Base-by-base conservation (phyloP, 108 stramenopile genomes). In the Nitzschia putrida region DNA sequence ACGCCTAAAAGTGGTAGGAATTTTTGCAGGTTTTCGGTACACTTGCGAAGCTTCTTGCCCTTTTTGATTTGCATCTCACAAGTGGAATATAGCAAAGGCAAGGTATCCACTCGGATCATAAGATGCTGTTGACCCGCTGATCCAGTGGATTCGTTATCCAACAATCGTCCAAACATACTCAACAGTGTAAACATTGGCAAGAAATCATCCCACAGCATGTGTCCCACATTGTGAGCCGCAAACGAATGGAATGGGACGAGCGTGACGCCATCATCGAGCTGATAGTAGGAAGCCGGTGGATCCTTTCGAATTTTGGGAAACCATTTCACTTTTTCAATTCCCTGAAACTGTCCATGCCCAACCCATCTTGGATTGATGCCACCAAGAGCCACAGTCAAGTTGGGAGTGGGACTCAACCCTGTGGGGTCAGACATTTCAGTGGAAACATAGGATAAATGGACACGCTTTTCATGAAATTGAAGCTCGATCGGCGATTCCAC, bases 141-240 rank as follows among this genome's bases (percentile, higher is more conserved):
- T 38, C 20, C 63, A 22, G 22, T 29, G 21, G 13, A 21, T 23
- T 20, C 38, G 14, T 20, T 26, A 14, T 18, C 34, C 68, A 67
- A 37, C 10, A 68, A 21, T 23, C 23, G 74, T 16, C 74, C 74
- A 77, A 87, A 87, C 11, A 79, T 69, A 24, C 57, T 39, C 53
- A 84, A 39, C 11, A 87, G 72, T 8, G 53, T 81, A 77, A 78
- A 83, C 21, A 83, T 66, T 40, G 83, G 74, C 29, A 81, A 73
- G 44, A 77, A 79, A 42, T 87, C 79, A 64, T 87, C 86, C 80
- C 82, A 87, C 14, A 87, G 44, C 55, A 81, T 66, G 67, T 84
- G 83, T 61, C 83, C 83, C 8, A 66, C 64, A 57, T 84, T 88
- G 66, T 74, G 78, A 1, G 73, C 84, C 6, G 83, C 83, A 22